Base-by-base conservation (phyloP, 192 early-diverging fungal genomes). In the Coemansia sp. region DNA sequence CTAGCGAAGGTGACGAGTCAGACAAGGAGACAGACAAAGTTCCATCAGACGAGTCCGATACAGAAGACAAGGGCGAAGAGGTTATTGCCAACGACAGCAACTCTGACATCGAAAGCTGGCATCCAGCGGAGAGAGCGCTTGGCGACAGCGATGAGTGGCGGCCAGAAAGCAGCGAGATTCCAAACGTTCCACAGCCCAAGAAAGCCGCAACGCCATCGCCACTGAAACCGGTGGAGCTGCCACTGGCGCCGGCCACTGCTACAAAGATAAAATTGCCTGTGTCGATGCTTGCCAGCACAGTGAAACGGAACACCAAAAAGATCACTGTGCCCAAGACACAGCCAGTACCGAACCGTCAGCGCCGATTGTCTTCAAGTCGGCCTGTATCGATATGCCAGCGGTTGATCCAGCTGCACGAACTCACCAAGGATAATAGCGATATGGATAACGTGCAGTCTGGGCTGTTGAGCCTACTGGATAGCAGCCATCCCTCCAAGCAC, bases 321-420 rank as follows among this genome's bases (percentile, higher is more conserved):
- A 34, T n/a, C 3, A 13, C 29, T 7, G 53, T 7, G 10, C 23
- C 61, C 8, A 52, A 42, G 25, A 64, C 60, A 35, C 52, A 72
- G 48, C 70, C 70, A 7, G 63, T 40, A 10, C 43, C 71, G 10
- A 40, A 61, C 4, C 72, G 72, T 3, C 69, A 68, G 49, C 78
- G 78, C 59, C 42, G 68, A 4, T 26, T 63, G 37, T 61, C 68
- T 6, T 49, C 66, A 16, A 28, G 51, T 12, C 68, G 71, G 13
- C 69, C 63, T 13, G 42, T 69, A 46, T 59, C 78, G 18, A 72
- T 62, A 56, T 81, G 78, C 59, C 72, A 81, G 58, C 60, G 68
- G 40, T 63, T 81, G 59, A 59, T 75, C 16, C 59, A 62, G 64
- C 69, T 81, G 18, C 59, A 74, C 49, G 56, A 59, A 30, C 67